These are phyloP conservation scores for Aphanomyces astaci DNA, from an alignment of 352 stramenopile genomes.

Conservation along the genomic window DNA sequence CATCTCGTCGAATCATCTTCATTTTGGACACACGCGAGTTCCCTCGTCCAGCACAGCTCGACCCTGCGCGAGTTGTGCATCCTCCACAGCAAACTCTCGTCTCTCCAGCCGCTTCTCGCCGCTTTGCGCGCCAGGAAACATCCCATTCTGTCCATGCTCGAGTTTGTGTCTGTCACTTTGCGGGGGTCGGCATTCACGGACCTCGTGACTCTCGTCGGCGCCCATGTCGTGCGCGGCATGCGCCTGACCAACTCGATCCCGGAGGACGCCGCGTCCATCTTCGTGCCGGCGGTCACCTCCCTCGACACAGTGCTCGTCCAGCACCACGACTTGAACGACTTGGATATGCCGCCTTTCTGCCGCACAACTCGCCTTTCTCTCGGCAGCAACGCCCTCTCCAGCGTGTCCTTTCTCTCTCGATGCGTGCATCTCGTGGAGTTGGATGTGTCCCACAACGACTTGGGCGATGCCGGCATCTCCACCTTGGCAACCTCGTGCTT, in stretches of 20 bases:
- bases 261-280: not conserved
- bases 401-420: not conserved
- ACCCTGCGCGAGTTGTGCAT: conserved; percentile 1
- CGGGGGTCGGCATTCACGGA: not conserved
- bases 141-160: not conserved
- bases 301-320: conserved; percentile 15
- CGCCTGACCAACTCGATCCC: conserved; percentile 17
- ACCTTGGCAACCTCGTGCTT: not conserved
- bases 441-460: conserved; percentile 9
- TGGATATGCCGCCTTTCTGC: too few relatives aligned
- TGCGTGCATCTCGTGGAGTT: conserved; percentile 5
- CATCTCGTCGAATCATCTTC: not conserved
- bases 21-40: not conserved
- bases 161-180: conserved; percentile 15
- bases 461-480: not conserved
- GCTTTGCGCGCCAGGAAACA: not conserved
- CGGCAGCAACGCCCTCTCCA: conserved; percentile 9
- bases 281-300: not conserved
- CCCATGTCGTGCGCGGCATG: not conserved
- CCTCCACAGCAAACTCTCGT: conserved; percentile 17
- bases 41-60: not conserved
- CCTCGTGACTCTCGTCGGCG: not conserved
- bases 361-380: not conserved
- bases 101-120: not conserved
- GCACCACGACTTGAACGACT: conserved; percentile 13